These are phyloP conservation scores for Termitomyces sp. DNA, from an alignment of 768 basidiomycete genomes.

Conservation along the genomic window DNA sequence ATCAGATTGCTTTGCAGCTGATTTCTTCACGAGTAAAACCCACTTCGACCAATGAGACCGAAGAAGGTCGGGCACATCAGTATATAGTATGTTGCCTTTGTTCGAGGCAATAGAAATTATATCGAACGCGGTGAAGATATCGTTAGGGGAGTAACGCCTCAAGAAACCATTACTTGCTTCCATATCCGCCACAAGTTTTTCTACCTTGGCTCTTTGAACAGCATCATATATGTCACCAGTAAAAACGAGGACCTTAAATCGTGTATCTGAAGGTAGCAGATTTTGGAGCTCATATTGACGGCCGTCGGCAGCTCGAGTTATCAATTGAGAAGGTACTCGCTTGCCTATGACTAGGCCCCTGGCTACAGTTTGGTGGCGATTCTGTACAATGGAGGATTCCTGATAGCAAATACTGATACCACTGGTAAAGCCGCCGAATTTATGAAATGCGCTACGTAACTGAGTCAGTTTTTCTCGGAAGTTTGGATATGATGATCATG, in stretches of 20 bases:
- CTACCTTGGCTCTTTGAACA: constrained; percentile 22
- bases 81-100: constrained; percentile 35
- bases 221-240: constrained; percentile 35
- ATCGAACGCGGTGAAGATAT: constrained; percentile 35
- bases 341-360: constrained; percentile 41
- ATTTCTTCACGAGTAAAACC: constrained; percentile 11
- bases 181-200: constrained; percentile 27
- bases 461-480: not conserved
- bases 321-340: constrained; percentile 43
- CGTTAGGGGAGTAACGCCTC: constrained; percentile 21
- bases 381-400: constrained; percentile 38
- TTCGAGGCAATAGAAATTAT: constrained; percentile 33
- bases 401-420: constrained; percentile 51
- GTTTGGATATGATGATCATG: not conserved
- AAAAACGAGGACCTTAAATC: constrained; percentile 54
- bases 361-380: constrained; percentile 31
- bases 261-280: constrained; percentile 41
- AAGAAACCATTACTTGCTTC: constrained; percentile 20
- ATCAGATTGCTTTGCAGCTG: not conserved
- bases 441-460: constrained; percentile 40
- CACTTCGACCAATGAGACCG: constrained; percentile 60
- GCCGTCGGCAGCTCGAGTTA: constrained; percentile 46
- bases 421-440: constrained; percentile 49
- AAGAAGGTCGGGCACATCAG: constrained; percentile 40
- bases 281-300: constrained; percentile 51